Evolutionary conservation across 805 yeast species (phyloP), one percentile per base, ranked within the genome.

Genomic region (Wickerhamiella sergipiensis): DNA sequence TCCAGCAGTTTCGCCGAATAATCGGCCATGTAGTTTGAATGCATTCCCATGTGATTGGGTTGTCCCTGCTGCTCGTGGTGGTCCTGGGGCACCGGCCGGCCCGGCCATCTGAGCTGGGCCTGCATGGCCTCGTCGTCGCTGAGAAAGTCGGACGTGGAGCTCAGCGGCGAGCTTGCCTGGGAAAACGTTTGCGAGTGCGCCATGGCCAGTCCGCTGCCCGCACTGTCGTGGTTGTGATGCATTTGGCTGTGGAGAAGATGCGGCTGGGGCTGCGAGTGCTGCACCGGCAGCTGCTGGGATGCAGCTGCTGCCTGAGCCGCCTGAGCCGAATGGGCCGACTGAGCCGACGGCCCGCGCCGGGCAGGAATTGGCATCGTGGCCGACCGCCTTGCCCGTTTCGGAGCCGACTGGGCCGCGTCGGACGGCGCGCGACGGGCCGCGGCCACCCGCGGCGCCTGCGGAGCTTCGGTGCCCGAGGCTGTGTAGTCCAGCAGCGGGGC

Each of bases 401-500:
- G 49, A 1, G 56, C 53, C 12, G 54, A 61, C 22, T 51, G 58
- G 52, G 50, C 58, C 29, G 47, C 42, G 8, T 49, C 50, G 1
- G 59, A 36, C 22, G 60, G 61, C 19, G 61, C 52, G 45, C 65
- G 61, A 45, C 71, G 61, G 43, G 70, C 69, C 44, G 69, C 68
- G 45, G 76, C 68, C 1, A 85, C 72, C 6, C 83, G 79, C 60
- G 83, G 81, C 48, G 79, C 83, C 58, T 80, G 83, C 57, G 57
- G 60, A 24, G 53, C 54, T 49, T 52, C 58, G 19, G 19, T 49
- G 21, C 53, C 70, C 50, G 72, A 52, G 52, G 77, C 66, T 58
- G 68, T 67, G 61, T 77, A 84, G 33, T 80, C 81, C 54, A 89
- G 80, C 21, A 88, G 68, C 0, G 89, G 85, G 39, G 69, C 66